Base-by-base conservation (phyloP, 306 rosid species). In the Vachellia pachyceras region DNA sequence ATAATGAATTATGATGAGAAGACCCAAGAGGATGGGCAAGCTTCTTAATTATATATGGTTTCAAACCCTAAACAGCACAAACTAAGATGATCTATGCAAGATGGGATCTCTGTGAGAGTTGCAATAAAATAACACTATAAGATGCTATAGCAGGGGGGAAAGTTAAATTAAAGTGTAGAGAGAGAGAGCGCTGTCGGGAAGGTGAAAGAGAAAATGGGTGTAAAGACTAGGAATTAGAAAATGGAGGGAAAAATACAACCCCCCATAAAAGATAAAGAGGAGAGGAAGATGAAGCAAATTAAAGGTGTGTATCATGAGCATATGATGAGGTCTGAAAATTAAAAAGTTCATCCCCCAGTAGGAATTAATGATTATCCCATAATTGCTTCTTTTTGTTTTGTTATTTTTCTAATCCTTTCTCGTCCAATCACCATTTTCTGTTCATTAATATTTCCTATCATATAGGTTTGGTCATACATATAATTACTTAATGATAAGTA, bases 251-350 rank as follows among this genome's bases (percentile, higher is more conserved):
- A 35, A 52, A 61, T 61, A 13, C n/a, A n/a, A 61, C 68, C 40
- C 66, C 66, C 66, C 66, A 60, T 5, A 60, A 60, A 58, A 49
- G 40, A 42, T 45, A 9, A 57, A 10, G 77, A 72, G 78, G 84
- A 74, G 22, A 58, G 37, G 47, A 10, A 76, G 79, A 10, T 67
- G 80, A 75, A 75, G 71, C 69, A n/a, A n/a, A n/a, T n/a, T n/a
- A 86, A 63, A 82, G 87, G 87, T 91, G 92, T 83, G 91, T 82
- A 88, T 83, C 87, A 91, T 91, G 96, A 85, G 93, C 90, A 85
- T 86, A 91, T 88, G 87, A 89, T 89, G 90, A 88, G 90, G 79
- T 74, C 63, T 44, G 82, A 77, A 81, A 82, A 82, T 73, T 87
- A 71, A 86, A 89, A 79, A 86, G 92, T 75, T 84, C 65, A 68